Conservation (phyloP, 2,329 filamentous ascomycete genomes). For the Chaetomiaceae sp. region DNA sequence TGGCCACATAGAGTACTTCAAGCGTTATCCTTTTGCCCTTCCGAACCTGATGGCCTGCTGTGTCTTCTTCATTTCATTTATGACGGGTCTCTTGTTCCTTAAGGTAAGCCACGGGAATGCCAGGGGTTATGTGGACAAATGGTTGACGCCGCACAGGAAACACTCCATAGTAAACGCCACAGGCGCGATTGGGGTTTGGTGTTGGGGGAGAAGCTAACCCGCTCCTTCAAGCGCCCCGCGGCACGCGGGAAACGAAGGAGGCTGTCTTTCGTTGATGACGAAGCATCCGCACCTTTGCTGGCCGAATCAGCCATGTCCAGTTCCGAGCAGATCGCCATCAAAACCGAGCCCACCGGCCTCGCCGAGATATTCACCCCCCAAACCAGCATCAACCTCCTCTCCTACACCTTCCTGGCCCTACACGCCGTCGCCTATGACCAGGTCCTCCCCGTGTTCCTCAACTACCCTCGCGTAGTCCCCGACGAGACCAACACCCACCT, state of each 20-base stretch:
- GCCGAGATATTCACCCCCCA: slow-evolving; percentile 30
- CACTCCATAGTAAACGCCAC: slow-evolving; percentile 66
- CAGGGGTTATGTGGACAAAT: slow-evolving; percentile 3
- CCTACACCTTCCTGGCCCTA: slow-evolving; percentile 76
- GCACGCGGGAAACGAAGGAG: slow-evolving; percentile 35
- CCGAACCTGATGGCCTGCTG: slow-evolving; percentile 75
- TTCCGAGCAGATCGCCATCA: slow-evolving; percentile 29
- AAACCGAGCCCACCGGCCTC: slow-evolving; percentile 17
- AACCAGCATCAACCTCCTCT: slow-evolving; percentile 47
- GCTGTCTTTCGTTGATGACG: slow-evolving; percentile 50
- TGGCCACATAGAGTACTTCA: slow-evolving; percentile 62
- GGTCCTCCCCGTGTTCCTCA: slow-evolving; percentile 81
- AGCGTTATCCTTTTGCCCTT: slow-evolving; percentile 73
- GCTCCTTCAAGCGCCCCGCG: slow-evolving; percentile 29
- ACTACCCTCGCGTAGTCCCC: slow-evolving; percentile 59
- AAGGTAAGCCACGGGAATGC: slow-evolving; percentile 42
- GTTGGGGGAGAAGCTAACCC: slow-evolving; percentile 62
- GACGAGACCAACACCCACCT: slow-evolving; percentile 55
- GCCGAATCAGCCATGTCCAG: slow-evolving; percentile 32
- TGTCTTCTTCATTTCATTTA: slow-evolving; percentile 74
- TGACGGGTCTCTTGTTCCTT: slow-evolving; percentile 72
- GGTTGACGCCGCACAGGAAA: slow-evolving; percentile 55
- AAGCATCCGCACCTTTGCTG: slow-evolving; percentile 53
- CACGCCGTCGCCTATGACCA: slow-evolving; percentile 85
- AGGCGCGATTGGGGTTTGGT: slow-evolving; percentile 69